These are phyloP conservation scores for Candida tetrigidarum DNA, from an alignment of 1,139 yeast genomes.

Conservation along the genomic window DNA sequence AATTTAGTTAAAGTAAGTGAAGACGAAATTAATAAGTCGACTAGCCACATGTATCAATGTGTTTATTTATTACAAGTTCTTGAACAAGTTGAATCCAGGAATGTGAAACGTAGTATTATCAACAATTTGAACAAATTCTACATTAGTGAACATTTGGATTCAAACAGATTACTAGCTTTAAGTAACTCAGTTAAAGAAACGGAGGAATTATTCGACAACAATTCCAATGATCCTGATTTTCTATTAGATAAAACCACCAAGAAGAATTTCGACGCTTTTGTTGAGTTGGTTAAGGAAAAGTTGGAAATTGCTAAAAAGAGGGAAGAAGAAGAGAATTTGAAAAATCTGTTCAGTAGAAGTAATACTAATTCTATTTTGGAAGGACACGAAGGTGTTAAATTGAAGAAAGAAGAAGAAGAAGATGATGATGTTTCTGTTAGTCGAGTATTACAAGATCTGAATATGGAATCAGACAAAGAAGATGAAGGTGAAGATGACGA, in stretches of 20 bases:
- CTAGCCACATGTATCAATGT: constrained; percentile 63
- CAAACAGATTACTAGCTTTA: constrained; percentile 36
- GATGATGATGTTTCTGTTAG: constrained; percentile 8
- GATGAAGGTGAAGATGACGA: constrained; percentile 10
- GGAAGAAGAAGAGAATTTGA: constrained; percentile 21
- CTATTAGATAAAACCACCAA: constrained; percentile 47
- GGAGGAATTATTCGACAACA: constrained; percentile 21
- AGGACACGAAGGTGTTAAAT: constrained; percentile 9
- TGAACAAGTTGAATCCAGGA: constrained; percentile 55
- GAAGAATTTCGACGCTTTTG: constrained; percentile 53
- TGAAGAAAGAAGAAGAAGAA: constrained; percentile 14
- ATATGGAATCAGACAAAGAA: constrained; percentile 1
- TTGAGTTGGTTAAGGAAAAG: constrained; percentile 29
- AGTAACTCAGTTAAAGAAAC: constrained; percentile 41
- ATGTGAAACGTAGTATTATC: constrained; percentile 59
- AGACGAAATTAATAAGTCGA: constrained; percentile 42
- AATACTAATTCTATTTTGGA: constrained; percentile 20
- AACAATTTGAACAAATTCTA: constrained; percentile 54
- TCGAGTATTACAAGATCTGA: too few species aligned
- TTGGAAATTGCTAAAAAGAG: constrained; percentile 30
- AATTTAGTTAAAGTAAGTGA: constrained; percentile 60
- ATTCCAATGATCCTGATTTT: constrained; percentile 32
- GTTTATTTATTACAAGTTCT: constrained; percentile 56
- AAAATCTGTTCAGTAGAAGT: constrained; percentile 11
- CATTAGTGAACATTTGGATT: constrained; percentile 34